Evolutionary conservation across 2,329 filamentous ascomycete genomes (phyloP), one percentile per base, ranked within the genome.

Genomic region (Cordyceps farinosa): DNA sequence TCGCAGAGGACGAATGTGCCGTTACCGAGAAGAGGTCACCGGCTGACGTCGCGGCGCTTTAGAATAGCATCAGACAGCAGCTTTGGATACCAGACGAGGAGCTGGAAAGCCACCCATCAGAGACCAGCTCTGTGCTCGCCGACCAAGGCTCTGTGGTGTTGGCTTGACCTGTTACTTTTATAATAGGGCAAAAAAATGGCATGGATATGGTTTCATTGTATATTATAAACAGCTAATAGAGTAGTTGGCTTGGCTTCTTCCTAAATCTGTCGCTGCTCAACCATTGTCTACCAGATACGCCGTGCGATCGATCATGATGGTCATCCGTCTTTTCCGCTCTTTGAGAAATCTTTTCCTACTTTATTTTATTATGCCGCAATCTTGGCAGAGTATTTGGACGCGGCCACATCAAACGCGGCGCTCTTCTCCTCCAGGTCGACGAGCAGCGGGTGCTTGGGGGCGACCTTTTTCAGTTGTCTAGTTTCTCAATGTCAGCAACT

Each of bases 361-460:
- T 62, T 68, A 77, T 66, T 22, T 36, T 50, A 54, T 62, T 69
- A 77, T 65, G 84, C 82, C 65, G 87, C 82, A 66, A 92, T 91
- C 81, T 94, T 97, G 40, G 93, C 85, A 68, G 86, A 88, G 77
- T 95, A 98, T 79, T 96, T 98, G 32, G 86, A 82, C 27, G 90
- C 91, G 13, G 93, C 93, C 70, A 87, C 87, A 75, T 96, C 91
- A 73, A 98, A 98, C 64, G 92, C 78, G n/a, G 82, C 84, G 75
- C 87, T 91, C 87, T 97, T 98, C 77, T 64, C 91, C 71, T 87
- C 83, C 69, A 96, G 78, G 69, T 97, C 93, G 47, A 77, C 74
- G 63, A 97, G 75, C 66, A 95, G 80, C 40, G 85, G 78, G 75
- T 97, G 92, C 60, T 88, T 77, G 32, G 88, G 84, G 61, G 89